Percentiles rank a stretch among this genome's conserved stretches.
Evolutionary conservation across 352 stramenopile genomes (phyloP).

Genomic region (Pilasporangium apinafurcum): DNA sequence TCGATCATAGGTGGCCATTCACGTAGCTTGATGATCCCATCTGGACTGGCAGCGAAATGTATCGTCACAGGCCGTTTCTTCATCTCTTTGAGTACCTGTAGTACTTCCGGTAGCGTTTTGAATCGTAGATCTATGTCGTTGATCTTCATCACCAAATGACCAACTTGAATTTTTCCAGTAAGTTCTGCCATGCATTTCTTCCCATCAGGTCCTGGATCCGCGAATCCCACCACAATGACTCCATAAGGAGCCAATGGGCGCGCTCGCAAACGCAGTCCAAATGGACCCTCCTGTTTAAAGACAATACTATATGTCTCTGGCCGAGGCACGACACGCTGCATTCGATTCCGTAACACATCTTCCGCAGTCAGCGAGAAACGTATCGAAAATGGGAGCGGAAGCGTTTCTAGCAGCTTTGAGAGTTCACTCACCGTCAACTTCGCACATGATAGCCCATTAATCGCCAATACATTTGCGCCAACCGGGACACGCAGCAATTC

Average conservation of each 20-base stretch:
- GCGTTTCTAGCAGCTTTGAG: conserved; percentile 32
- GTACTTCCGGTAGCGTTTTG: conserved; percentile 53
- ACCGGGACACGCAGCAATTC: conserved; percentile 46
- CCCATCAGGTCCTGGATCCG: conserved; percentile 23
- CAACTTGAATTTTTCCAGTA: conserved; percentile 67
- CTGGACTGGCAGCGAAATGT: conserved; percentile 68
- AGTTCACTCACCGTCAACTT: conserved; percentile 75
- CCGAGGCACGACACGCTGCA: conserved; percentile 38
- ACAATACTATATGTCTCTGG: conserved; percentile 49
- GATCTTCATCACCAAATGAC: conserved; percentile 51
- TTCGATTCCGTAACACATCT: conserved; percentile 42
- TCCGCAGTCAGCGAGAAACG: conserved; percentile 66
- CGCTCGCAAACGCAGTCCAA: conserved; percentile 70
- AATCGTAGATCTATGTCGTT: conserved; percentile 70
- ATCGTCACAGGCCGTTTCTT: conserved; percentile 61
- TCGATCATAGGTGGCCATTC: conserved; percentile 84
- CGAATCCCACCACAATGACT: conserved; percentile 77
- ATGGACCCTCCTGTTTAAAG: conserved; percentile 68
- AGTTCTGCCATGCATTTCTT: conserved; percentile 56
- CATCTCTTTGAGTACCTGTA: conserved; percentile 43
- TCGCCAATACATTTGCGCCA: conserved; percentile 53
- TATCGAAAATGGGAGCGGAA: conserved; percentile 49
- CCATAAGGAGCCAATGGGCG: conserved; percentile 56
- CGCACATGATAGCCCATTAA: conserved; percentile 70
- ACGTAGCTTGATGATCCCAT: conserved; percentile 68